These are phyloP conservation scores for Malassezia arunalokei DNA, from an alignment of 1,284 basidiomycete species.

Conservation along the genomic window DNA sequence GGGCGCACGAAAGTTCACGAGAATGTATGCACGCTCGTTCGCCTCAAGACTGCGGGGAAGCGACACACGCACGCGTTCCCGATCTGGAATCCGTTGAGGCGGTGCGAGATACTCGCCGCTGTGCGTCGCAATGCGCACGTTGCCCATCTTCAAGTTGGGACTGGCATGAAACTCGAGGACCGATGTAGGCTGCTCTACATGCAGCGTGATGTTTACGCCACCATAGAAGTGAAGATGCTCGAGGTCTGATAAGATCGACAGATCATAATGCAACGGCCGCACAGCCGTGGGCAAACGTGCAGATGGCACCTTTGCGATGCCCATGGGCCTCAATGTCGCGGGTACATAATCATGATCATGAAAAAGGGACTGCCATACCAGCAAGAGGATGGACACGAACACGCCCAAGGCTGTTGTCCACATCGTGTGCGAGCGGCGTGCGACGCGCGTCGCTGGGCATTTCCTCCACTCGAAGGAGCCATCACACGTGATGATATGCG, in stretches of 20 bases:
- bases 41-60: constrained; percentile 28
- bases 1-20: constrained; percentile 31
- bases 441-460: not conserved
- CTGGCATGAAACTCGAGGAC: constrained; percentile 49
- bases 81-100: constrained; percentile 48
- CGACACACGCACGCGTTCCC: constrained; percentile 33
- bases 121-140: constrained; percentile 57
- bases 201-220: constrained; percentile 64
- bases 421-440: not conserved
- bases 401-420: not conserved
- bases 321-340: constrained; percentile 10
- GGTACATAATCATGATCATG: constrained; percentile 1
- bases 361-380: not conserved
- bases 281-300: constrained; percentile 67
- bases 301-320: constrained; percentile 11
- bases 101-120: constrained; percentile 50
- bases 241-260: constrained; percentile 69
- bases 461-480: not conserved
- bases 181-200: constrained; percentile 57
- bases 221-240: constrained; percentile 63
- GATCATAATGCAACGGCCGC: constrained; percentile 65
- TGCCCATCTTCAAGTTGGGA: constrained; percentile 57
- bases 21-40: constrained; percentile 32
- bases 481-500: not conserved
- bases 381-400: not conserved